Evolutionary conservation across 495 filamentous ascomycete genomes (phyloP), one percentile per base, ranked within the genome.

Genomic region (Letharia columbiana): DNA sequence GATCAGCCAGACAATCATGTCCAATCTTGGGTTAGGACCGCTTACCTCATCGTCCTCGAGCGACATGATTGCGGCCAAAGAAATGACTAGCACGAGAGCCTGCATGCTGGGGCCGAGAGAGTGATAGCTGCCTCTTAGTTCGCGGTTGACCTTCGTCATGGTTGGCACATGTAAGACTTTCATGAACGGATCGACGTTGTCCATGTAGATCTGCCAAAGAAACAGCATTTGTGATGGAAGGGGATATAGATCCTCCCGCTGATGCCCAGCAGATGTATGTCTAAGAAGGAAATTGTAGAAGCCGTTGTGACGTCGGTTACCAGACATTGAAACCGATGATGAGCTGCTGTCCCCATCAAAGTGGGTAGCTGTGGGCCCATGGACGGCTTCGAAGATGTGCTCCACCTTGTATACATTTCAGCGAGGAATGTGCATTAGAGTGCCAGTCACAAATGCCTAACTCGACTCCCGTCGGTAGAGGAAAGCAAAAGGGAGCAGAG

Each of bases 241-340:
- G 2, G 87, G 87, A 49, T 78, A 74, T 28, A 83, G 75, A 0
- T 79, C 75, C 15, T 72, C 42, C 5, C n/a, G 33, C 20, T n/a
- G 58, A 4, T 50, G 64, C 13, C 17, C 41, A 62, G 64, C 57
- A 62, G 64, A 66, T 54, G 41, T 62, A 10, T 62, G 33, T 28
- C 58, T 28, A 7, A 66, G 44, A n/a, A 66, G 64, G 15, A 66
- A 62, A 28, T 62, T 66, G 44, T 66, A 61, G 20, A 50, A 66
- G 20, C 45, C 59, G 18, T 11, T 50, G 42, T 52, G 42, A 31
- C 31, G 28, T 23, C 45, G 64, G 42, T 66, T n/a, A 31, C 47
- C 45, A 10, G 64, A 62, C 31, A 40, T 54, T 62, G 57, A 60
- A 56, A 50, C 61, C 17, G 39, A 37, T 23, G 64, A 12, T 47